phyloP scores from a whole-genome alignment of 805 yeast genomes.

The Monosporozyma aerobia region DNA sequence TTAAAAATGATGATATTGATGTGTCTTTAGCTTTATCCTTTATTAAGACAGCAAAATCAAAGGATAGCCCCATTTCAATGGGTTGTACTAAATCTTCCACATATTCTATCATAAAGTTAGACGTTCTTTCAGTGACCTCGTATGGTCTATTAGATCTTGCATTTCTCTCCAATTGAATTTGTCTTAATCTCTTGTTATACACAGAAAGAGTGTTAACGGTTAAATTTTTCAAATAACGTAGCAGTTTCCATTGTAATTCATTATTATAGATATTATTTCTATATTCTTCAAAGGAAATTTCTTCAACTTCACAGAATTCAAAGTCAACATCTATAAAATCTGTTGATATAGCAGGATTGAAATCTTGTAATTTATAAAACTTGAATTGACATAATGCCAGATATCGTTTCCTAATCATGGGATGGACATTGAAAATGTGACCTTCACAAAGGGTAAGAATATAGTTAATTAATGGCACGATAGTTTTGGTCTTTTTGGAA shows the following conservation, averaged over 20 bases:
- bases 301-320: conserved; percentile 11
- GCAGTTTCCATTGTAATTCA: conserved; percentile 21
- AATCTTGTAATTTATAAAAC: conserved; percentile 17
- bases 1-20: conserved; percentile 17
- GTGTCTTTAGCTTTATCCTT: conserved; percentile 22
- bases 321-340: conserved; percentile 14
- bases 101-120: conserved; percentile 19
- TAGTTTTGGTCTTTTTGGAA: conserved; percentile 3
- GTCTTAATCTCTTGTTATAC: conserved; percentile 26
- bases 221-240: conserved; percentile 17
- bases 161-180: conserved; percentile 25
- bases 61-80: conserved; percentile 19
- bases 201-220: conserved; percentile 23
- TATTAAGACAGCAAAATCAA: conserved; percentile 30
- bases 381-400: conserved; percentile 28
- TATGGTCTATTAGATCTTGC: conserved; percentile 21
- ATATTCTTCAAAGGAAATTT: conserved; percentile 6
- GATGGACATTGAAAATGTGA: conserved; percentile 34
- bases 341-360: conserved; percentile 13
- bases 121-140: conserved; percentile 23
- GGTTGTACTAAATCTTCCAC: conserved; percentile 30
- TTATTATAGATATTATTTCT: conserved; percentile 18
- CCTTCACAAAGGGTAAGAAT: conserved; percentile 33
- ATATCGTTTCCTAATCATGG: conserved; percentile 32
- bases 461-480: conserved; percentile 31